Percentiles rank a stretch among this genome's conserved stretches.
Evolutionary conservation across 192 early-diverging fungal genomes (phyloP).

Genomic region (Coemansia aciculifera): DNA sequence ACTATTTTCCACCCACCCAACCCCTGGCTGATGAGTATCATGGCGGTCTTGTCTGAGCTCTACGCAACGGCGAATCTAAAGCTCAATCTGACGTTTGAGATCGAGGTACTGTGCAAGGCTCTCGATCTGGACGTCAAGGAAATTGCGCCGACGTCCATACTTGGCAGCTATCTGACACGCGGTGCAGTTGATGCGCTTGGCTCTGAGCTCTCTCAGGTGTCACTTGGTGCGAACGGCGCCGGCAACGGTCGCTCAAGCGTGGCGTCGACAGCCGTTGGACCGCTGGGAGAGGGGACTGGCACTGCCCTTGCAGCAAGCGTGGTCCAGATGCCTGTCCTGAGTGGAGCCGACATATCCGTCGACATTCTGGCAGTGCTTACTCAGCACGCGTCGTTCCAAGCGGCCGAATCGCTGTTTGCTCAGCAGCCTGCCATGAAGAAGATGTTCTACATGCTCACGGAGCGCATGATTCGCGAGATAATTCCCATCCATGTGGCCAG

Average conservation of each 20-base stretch:
- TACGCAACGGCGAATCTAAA: conserved; percentile 93
- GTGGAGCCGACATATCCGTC: conserved; percentile 40
- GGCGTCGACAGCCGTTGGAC: neutral
- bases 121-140: conserved; percentile 79
- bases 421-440: conserved; percentile 86
- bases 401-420: conserved; percentile 75
- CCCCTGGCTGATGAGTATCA: conserved; percentile 96
- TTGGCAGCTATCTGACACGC: conserved; percentile 15
- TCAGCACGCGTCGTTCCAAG: conserved; percentile 68
- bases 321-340: conserved; percentile 40
- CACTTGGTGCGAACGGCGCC: conserved; percentile 18
- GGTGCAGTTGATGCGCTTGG: conserved; percentile 27
- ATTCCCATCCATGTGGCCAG: conserved; percentile 90
- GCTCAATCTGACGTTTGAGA: conserved; percentile 95
- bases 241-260: neutral
- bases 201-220: conserved; percentile 27
- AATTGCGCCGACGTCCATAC: conserved; percentile 45
- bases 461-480: conserved; percentile 86
- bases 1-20: conserved; percentile 93
- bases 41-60: conserved; percentile 88
- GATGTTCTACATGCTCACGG: conserved; percentile 84
- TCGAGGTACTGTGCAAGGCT: conserved; percentile 96
- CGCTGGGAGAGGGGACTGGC: neutral
- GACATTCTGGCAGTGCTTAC: conserved; percentile 51
- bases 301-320: conserved; percentile 1